These are phyloP conservation scores for Paramecium biaurelia DNA, from an alignment of 73 alveolate species.

Conservation along the genomic window DNA sequence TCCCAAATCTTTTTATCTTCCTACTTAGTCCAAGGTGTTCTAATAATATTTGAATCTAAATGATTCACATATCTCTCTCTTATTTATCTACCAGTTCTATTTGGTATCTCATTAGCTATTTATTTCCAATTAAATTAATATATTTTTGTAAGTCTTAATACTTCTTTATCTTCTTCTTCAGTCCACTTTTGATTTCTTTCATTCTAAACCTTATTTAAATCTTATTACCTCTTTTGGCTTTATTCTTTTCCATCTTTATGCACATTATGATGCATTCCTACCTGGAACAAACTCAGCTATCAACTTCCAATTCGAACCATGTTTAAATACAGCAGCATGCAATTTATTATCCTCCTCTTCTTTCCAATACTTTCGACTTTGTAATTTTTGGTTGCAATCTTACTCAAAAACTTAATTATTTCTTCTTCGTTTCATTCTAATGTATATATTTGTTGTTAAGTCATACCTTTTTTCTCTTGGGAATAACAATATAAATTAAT, in stretches of 20 bases:
- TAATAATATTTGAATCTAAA: slow-evolving; percentile 90
- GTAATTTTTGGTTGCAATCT: background rate
- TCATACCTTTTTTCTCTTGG: background rate
- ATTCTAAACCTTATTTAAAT: slow-evolving; percentile 9
- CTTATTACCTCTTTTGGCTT: slow-evolving; percentile 19
- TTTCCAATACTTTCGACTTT: slow-evolving; percentile 26
- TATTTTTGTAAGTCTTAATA: slow-evolving; percentile 11
- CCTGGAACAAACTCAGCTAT: slow-evolving; percentile 56
- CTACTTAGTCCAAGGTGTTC: slow-evolving; percentile 86
- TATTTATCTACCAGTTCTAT: slow-evolving; percentile 89
- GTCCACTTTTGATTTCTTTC: slow-evolving; percentile 56
- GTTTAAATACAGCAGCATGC: background rate
- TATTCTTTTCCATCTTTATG: slow-evolving; percentile 63
- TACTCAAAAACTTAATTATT: background rate
- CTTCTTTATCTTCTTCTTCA: slow-evolving; percentile 53
- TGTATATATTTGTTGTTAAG: background rate
- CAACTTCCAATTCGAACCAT: slow-evolving; percentile 43
- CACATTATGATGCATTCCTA: slow-evolving; percentile 60
- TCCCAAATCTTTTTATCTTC: slow-evolving; percentile 71
- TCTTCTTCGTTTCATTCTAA: background rate
- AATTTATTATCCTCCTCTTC: slow-evolving; percentile 39
- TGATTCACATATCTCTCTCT: slow-evolving; percentile 98
- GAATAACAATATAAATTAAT: background rate
- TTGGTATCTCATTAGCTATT: slow-evolving; percentile 50
- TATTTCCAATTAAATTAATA: slow-evolving; percentile 52